A percentile compares a stretch with the other conserved stretches of the same genome.
Conservation (phyloP, 495 filamentous ascomycete species). For the Penicillium riverlandense region DNA sequence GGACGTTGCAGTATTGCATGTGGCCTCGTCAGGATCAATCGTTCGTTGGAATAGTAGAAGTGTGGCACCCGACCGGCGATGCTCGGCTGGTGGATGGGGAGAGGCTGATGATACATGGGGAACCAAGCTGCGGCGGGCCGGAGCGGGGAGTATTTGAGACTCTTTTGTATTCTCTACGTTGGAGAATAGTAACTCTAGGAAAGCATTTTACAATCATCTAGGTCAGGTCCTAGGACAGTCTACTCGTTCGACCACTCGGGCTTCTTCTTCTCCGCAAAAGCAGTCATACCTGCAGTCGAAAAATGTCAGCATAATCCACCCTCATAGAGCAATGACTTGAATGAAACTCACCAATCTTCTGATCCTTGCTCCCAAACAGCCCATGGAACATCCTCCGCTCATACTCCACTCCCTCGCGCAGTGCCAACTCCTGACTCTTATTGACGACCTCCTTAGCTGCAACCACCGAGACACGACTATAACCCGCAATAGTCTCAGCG, state of each 20-base stretch:
- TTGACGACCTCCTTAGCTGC: slow-evolving; percentile 98
- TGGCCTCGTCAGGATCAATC: too few relatives aligned
- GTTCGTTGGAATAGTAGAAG: too few relatives aligned
- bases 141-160: neutral
- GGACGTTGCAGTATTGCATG: too few relatives aligned
- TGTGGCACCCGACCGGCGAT: slow-evolving; percentile 45
- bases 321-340: neutral
- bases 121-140: slow-evolving; percentile 6
- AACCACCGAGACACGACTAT: slow-evolving; percentile 71
- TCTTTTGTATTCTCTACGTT: neutral
- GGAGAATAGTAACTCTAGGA: neutral
- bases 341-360: slow-evolving; percentile 72
- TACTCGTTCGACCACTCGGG: slow-evolving; percentile 84
- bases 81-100: slow-evolving; percentile 44
- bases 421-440: slow-evolving; percentile 81
- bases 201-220: neutral
- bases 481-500: slow-evolving; percentile 81
- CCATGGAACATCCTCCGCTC: slow-evolving; percentile 89
- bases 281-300: slow-evolving; percentile 62
- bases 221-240: neutral
- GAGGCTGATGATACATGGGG: slow-evolving; percentile 1
- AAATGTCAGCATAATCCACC: slow-evolving; percentile 9
- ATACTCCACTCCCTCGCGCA: slow-evolving; percentile 88
- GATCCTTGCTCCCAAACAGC: slow-evolving; percentile 87
- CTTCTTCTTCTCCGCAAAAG: slow-evolving; percentile 93